These are phyloP conservation scores for Thielaviopsis euricoi DNA, from an alignment of 2,329 filamentous ascomycete genomes.

Conservation along the genomic window DNA sequence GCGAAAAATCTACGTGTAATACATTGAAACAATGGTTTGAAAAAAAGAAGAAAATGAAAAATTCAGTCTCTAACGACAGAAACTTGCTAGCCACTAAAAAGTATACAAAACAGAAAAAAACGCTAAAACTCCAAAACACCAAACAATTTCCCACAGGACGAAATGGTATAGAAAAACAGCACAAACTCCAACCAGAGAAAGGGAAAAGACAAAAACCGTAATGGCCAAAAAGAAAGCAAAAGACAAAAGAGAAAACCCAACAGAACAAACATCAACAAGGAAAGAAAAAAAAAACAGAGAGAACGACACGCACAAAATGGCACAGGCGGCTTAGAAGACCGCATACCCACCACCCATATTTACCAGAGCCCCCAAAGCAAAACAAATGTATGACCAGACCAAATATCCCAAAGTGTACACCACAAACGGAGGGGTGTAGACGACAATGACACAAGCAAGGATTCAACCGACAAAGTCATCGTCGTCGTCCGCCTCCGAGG, in stretches of 20 bases:
- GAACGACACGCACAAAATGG: background rate
- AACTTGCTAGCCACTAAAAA: too few species aligned
- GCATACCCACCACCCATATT: background rate
- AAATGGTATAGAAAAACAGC: background rate
- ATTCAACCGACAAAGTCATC: background rate
- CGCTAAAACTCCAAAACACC: background rate
- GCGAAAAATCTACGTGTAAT: too few species aligned
- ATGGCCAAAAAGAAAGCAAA: background rate
- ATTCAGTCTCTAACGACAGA: background rate
- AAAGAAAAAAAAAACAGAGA: background rate
- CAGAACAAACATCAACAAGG: background rate
- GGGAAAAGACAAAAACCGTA: background rate
- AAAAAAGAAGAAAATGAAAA: background rate
- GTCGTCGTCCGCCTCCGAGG: conserved; percentile 29
- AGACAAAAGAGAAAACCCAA: background rate
- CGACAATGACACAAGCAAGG: background rate
- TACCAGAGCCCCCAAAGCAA: background rate
- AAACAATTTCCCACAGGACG: background rate
- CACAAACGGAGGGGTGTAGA: background rate
- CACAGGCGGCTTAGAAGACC: background rate
- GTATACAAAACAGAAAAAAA: too few species aligned
- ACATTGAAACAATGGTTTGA: background rate
- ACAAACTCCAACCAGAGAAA: background rate
- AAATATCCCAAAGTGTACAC: background rate
- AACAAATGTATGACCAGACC: background rate